phyloP scores from a whole-genome alignment of 805 yeast genomes.

The Suhomyces tanzawaensis region DNA sequence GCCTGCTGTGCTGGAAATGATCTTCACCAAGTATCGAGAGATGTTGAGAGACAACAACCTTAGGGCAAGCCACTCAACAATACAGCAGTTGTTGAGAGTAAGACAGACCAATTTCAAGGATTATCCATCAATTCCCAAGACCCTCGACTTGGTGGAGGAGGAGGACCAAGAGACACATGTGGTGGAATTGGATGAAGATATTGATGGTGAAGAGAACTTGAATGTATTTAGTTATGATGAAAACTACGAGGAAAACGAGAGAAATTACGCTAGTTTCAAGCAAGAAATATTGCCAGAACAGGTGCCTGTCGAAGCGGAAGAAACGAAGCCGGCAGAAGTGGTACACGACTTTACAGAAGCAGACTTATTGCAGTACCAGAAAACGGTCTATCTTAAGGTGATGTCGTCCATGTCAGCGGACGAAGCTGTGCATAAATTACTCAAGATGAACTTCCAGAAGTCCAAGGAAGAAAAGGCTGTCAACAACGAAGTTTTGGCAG shows the following conservation, averaged over 20 bases:
- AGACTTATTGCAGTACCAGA: constrained; percentile 62
- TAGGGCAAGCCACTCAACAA: constrained; percentile 40
- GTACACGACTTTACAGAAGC: constrained; percentile 70
- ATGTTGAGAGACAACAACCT: constrained; percentile 52
- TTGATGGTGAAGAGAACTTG: constrained; percentile 45
- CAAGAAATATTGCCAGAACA: constrained; percentile 46
- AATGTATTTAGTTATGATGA: constrained; percentile 53
- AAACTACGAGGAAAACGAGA: constrained; percentile 50
- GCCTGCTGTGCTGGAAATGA: constrained; percentile 42
- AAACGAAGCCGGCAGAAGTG: constrained; percentile 6
- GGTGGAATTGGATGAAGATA: constrained; percentile 51
- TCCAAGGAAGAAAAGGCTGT: constrained; percentile 13
- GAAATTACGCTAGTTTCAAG: constrained; percentile 41
- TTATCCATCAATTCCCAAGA: constrained; percentile 39
- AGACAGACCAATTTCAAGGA: constrained; percentile 44
- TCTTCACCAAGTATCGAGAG: constrained; percentile 59
- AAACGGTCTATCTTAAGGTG: constrained; percentile 73
- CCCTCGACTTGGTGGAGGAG: constrained; percentile 60
- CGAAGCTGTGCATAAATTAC: constrained; percentile 86
- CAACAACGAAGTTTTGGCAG: constrained; percentile 56
- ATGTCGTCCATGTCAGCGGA: constrained; percentile 90
- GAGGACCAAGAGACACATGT: constrained; percentile 59
- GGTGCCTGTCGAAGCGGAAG: constrained; percentile 13
- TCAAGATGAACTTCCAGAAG: constrained; percentile 41
- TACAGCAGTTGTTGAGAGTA: constrained; percentile 52